Conservation (phyloP, 257 asterid genomes). For the Solanum clarkiae region DNA sequence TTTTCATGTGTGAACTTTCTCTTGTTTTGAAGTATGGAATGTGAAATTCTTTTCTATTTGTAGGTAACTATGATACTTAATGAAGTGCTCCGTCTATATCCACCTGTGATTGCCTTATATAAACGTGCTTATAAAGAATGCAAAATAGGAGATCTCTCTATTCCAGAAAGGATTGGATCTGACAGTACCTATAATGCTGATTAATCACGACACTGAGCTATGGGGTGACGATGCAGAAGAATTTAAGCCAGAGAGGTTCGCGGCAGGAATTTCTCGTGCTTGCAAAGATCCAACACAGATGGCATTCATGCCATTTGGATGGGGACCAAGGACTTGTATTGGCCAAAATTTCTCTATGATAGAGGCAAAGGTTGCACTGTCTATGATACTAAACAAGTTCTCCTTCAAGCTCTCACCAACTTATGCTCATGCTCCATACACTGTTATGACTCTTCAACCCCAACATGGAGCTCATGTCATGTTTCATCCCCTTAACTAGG, state of each 20-base stretch:
- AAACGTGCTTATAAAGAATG: constrained; percentile 28
- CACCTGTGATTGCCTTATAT: constrained; percentile 29
- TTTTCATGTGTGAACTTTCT: background rate
- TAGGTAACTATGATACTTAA: constrained; percentile 44
- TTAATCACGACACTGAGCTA: constrained; percentile 30
- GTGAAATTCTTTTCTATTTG: background rate
- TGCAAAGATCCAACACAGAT: constrained; percentile 16
- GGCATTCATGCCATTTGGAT: constrained; percentile 49
- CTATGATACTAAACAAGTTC: constrained; percentile 29
- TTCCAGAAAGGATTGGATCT: constrained; percentile 37
- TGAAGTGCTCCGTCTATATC: constrained; percentile 39
- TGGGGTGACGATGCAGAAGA: constrained; percentile 51
- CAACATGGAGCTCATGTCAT: constrained; percentile 44
- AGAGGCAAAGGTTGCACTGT: constrained; percentile 39
- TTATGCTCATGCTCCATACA: constrained; percentile 43
- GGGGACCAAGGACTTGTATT: constrained; percentile 43
- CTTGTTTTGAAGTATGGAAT: background rate
- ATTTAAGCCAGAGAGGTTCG: constrained; percentile 41
- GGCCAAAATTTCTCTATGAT: constrained; percentile 39
- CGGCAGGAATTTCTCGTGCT: constrained; percentile 33
- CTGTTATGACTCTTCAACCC: constrained; percentile 42
- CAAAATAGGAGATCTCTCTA: constrained; percentile 18
- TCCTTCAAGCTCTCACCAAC: constrained; percentile 36
- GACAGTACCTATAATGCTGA: constrained; percentile 24
- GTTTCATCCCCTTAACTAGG: constrained; percentile 6